Base-by-base conservation (phyloP, 805 yeast species). In the Torulaspora delbrueckii region DNA sequence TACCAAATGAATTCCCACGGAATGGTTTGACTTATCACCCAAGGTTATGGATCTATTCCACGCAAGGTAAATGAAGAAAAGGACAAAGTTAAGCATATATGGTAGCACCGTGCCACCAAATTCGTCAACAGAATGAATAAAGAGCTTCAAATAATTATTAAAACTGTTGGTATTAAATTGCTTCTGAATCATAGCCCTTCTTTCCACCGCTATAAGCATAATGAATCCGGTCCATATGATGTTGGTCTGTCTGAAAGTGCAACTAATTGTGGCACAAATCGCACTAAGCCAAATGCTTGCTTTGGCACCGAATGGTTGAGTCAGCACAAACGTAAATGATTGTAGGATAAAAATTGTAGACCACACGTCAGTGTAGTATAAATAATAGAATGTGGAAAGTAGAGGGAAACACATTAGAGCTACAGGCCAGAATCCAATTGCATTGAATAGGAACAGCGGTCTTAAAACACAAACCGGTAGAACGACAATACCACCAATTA, bases 361-460 rank as follows among this genome's bases (percentile, higher is more conserved):
- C 98, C 97, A 90, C 1, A 89, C 83, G 60, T 93, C 99, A 0
- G 99, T 93, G 66, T 93, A 93, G 67, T 81, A 93, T 28, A 93
- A 68, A 27, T 81, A 80, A 55, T 83, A 81, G 65, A 82, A 91
- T 3, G 89, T 74, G 19, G 82, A 71, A 42, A 91, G 59, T 41
- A 90, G 69, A 1, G 99, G 98, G 55, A 81, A 77, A 6, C 82
- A 60, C 42, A 72, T 60, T 3, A 83, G 51, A 4, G 68, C 58
- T 2, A 67, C 61, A 7, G 71, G 66, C 74, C 75, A 72, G 55
- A 71, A 70, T 12, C 71, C 72, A 36, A 68, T 60, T 3, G 74
- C 75, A 43, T 67, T 71, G 46, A 71, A 62, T 16, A 68, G 53
- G 40, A 64, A 65, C 16, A 73, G 40, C 8, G 74, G 73, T 39